Conservation (phyloP, 2,329 filamentous ascomycete species). For the Aspergillus oerlinghausenensis region DNA sequence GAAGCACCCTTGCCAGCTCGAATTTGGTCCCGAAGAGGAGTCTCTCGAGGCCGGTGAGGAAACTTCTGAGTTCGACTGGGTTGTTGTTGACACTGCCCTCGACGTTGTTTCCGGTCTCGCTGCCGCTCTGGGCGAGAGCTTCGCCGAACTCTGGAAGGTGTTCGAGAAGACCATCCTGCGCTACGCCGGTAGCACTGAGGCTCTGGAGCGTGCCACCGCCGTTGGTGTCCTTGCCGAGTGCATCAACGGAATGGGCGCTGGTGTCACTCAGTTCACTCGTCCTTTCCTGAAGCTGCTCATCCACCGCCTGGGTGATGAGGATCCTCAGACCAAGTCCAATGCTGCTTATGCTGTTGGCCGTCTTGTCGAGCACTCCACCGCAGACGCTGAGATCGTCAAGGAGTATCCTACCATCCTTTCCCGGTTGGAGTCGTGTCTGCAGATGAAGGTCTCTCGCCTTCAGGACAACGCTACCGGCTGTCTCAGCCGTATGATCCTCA, state of each 20-base stretch:
- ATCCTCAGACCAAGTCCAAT: constrained; percentile 89
- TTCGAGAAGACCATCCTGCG: constrained; percentile 90
- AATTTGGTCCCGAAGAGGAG: constrained; percentile 77
- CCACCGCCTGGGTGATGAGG: constrained; percentile 83
- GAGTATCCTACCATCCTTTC: constrained; percentile 72
- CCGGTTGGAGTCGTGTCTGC: constrained; percentile 81
- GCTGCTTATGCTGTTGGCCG: constrained; percentile 87
- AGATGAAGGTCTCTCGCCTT: constrained; percentile 71
- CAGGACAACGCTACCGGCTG: constrained; percentile 93
- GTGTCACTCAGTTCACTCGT: constrained; percentile 76
- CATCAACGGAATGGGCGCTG: constrained; percentile 74
- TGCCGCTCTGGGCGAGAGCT: constrained; percentile 72
- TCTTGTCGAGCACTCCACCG: constrained; percentile 74
- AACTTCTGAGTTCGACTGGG: constrained; percentile 95
- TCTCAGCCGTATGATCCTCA: constrained; percentile 84
- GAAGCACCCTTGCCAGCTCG: constrained; percentile 87
- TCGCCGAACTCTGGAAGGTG: constrained; percentile 87
- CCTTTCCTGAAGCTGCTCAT: constrained; percentile 73
- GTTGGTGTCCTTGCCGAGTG: constrained; percentile 91
- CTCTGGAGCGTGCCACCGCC: constrained; percentile 81
- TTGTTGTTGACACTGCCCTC: constrained; percentile 88
- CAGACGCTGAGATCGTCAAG: constrained; percentile 67
- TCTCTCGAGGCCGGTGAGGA: constrained; percentile 68
- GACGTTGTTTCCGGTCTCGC: constrained; percentile 85
- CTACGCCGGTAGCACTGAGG: constrained; percentile 79